A percentile compares a stretch with the other conserved stretches of the same genome.
Evolutionary conservation across 2,329 filamentous ascomycete genomes (phyloP).

Genomic region (Pseudogymnoascus sp.): DNA sequence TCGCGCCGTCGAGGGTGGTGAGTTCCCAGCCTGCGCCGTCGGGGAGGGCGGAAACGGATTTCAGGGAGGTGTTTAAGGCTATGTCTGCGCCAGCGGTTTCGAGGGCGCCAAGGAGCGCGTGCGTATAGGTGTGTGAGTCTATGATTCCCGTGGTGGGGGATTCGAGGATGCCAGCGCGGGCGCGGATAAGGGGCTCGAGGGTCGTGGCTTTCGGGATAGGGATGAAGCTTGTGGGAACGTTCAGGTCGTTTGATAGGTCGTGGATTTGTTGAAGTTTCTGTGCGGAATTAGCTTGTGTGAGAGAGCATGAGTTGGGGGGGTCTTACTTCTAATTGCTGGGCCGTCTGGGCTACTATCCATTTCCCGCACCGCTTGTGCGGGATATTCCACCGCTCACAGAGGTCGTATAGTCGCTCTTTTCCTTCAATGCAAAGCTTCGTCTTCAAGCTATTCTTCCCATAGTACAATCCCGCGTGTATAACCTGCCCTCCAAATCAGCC

Average conservation of each 20-base stretch:
- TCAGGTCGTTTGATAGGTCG: constrained; percentile 34
- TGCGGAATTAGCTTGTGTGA: background rate
- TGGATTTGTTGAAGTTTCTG: constrained; percentile 41
- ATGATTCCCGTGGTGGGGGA: constrained; percentile 82
- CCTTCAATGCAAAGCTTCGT: constrained; percentile 74
- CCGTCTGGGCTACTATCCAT: constrained; percentile 88
- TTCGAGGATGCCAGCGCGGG: constrained; percentile 67
- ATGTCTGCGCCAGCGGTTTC: constrained; percentile 68
- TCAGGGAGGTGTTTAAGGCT: constrained; percentile 61
- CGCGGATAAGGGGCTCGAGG: constrained; percentile 68
- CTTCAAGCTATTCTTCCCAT: constrained; percentile 68
- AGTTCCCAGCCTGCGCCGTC: constrained; percentile 59
- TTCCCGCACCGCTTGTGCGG: constrained; percentile 72
- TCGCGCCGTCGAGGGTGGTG: constrained; percentile 38
- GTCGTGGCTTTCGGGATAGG: constrained; percentile 48
- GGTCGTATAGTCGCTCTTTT: constrained; percentile 65
- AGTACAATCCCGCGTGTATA: constrained; percentile 93
- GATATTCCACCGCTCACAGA: constrained; percentile 62
- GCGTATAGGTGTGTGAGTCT: constrained; percentile 80
- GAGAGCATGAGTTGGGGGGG: background rate
- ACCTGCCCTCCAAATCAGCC: constrained; percentile 47
- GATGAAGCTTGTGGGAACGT: constrained; percentile 67
- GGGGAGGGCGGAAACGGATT: constrained; percentile 36
- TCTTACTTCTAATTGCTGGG: constrained; percentile 40
- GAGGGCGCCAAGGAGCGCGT: constrained; percentile 66